Evolutionary conservation across 176 grass and related monocot species (phyloP), one percentile per base, ranked within the genome.

Genomic region (Eragrostis curvula): DNA sequence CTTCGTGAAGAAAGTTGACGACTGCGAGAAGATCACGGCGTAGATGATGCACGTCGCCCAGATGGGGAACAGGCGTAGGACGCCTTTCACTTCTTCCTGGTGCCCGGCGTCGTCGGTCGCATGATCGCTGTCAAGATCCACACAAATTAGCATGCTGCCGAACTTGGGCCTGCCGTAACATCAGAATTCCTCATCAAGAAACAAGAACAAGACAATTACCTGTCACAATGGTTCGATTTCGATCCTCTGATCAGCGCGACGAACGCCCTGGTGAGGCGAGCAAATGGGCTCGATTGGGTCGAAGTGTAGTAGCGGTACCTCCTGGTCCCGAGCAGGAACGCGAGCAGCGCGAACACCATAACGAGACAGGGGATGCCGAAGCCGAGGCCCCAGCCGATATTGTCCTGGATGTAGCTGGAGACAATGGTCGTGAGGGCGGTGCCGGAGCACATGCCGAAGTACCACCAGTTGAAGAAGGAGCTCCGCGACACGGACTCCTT

Each of bases 381-480:
- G n/a, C 92, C 92, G 51, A 95, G 68, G 11, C 59, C 84, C 92
- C 89, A 92, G 6, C 89, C 84, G 29, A 92, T 63, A 50, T 92
- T 92, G 53, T 95, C 92, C 71, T 95, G 89, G 27, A 92, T 73
- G 85, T 95, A 95, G 73, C 74, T 92, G 48, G 86, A 78, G 24
- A 85, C 30, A 32, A 92, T 53, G 68, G 47, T 74, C 8, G 87
- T 81, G 68, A 60, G 27, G 40, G 78, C 68, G 66, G 81, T 90
- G 45, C 82, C 85, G 21, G 73, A 80, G 73, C 78, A 85, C 81
- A 95, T 84, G 67, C 87, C 90, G 67, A 95, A 95, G 56, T 92
- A 90, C 93, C 90, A 95, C 89, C 89, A 95, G 82, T 92, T 95
- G 83, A 95, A 95, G 85, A 90, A 95, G 32, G 93, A 90, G 75